These are phyloP conservation scores for Scutellaria galericulata DNA, from an alignment of 257 asterid species.

Conservation along the genomic window DNA sequence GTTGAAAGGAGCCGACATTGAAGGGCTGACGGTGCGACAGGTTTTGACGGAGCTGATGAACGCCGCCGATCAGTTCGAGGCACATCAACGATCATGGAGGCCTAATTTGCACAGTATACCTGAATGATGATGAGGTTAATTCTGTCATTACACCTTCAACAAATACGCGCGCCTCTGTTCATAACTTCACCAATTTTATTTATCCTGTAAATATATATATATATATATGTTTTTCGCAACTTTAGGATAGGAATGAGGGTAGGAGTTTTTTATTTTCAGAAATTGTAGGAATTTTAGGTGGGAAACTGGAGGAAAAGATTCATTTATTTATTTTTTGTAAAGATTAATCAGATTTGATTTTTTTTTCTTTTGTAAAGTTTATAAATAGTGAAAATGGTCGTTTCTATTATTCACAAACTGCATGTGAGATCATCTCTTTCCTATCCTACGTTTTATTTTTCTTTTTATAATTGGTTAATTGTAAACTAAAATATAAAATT, in stretches of 20 bases:
- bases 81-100: slow-evolving; percentile 47
- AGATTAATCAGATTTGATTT: neutral
- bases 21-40: slow-evolving; percentile 49
- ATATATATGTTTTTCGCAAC: too few relatives aligned
- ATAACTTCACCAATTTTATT: too few relatives aligned
- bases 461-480: too few relatives aligned
- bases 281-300: neutral
- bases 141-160: neutral
- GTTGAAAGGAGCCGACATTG: slow-evolving; percentile 39
- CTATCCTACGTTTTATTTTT: too few relatives aligned
- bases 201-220: too few relatives aligned
- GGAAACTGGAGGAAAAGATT: neutral
- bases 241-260: too few relatives aligned
- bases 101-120: slow-evolving; percentile 69
- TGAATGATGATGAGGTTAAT: slow-evolving; percentile 39
- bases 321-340: neutral
- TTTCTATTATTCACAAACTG: too few relatives aligned
- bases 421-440: too few relatives aligned
- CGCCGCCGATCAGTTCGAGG: slow-evolving; percentile 35
- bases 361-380: neutral
- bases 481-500: too few relatives aligned
- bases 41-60: slow-evolving; percentile 43
- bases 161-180: neutral
- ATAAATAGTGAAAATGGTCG: neutral
- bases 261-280: too few relatives aligned